Evolutionary conservation across 768 basidiomycete genomes (phyloP).

Genomic region (Termitomyces sp.): DNA sequence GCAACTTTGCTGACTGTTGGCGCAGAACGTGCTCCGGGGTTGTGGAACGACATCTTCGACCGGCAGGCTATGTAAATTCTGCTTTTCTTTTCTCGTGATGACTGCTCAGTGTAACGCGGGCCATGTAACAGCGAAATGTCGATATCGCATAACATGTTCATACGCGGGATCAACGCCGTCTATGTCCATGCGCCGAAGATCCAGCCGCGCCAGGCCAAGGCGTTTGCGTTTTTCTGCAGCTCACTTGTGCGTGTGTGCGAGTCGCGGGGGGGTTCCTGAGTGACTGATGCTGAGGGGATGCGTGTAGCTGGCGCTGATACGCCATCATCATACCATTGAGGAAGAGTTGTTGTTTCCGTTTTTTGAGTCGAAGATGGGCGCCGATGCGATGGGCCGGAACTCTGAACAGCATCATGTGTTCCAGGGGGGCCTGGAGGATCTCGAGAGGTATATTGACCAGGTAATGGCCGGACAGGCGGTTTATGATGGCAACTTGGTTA

Average conservation of each 20-base stretch:
- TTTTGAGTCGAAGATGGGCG: conserved; percentile 18
- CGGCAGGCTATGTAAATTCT: conserved; percentile 20
- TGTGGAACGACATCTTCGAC: conserved; percentile 22
- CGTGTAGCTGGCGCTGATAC: conserved; percentile 16
- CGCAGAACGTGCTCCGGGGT: conserved; percentile 15
- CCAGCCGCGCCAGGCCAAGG: conserved; percentile 16
- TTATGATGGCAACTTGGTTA: conserved; percentile 21
- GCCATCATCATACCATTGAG: conserved; percentile 25
- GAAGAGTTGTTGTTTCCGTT: conserved; percentile 21
- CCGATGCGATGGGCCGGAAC: conserved; percentile 16
- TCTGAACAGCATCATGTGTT: conserved; percentile 20
- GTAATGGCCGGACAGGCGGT: conserved; percentile 51
- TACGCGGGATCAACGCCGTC: conserved; percentile 22
- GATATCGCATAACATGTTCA: conserved; percentile 23
- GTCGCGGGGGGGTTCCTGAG: no score
- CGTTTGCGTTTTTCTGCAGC: conserved; percentile 21
- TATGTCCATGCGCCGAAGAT: conserved; percentile 19
- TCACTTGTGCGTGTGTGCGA: conserved; percentile 20
- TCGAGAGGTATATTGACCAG: conserved; percentile 36
- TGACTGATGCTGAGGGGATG: no score
- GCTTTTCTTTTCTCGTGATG: no score
- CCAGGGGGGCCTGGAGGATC: conserved; percentile 17
- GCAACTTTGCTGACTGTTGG: background rate
- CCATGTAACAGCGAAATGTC: conserved; percentile 20
- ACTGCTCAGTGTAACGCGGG: background rate